A percentile compares a stretch with the other conserved stretches of the same genome.
phyloP scores from a whole-genome alignment of 2,329 filamentous ascomycete genomes.

The Paraphaeosphaeria sporulosa region DNA sequence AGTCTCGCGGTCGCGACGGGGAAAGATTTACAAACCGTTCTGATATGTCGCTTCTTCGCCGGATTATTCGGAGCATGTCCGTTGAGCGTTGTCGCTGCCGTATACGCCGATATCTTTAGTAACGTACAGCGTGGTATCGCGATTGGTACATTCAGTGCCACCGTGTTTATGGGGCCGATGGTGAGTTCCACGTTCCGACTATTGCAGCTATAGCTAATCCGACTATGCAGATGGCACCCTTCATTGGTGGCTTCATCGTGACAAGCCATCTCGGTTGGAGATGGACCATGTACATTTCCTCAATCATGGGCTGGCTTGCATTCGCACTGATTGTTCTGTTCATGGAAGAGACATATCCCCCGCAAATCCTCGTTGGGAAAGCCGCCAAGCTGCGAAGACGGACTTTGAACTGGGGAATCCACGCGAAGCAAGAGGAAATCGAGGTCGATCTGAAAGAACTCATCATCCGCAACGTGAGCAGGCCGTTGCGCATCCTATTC shows the following conservation, averaged over 20 bases:
- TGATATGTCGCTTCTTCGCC: constrained; percentile 62
- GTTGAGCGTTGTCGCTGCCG: constrained; percentile 59
- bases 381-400: constrained; percentile 61
- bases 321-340: constrained; percentile 60
- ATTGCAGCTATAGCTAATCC: neutral
- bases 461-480: constrained; percentile 61
- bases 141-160: constrained; percentile 60
- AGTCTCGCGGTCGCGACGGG: constrained; percentile 57
- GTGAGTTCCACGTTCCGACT: constrained; percentile 49
- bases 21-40: constrained; percentile 62
- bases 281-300: constrained; percentile 63
- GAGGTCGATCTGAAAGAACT: constrained; percentile 60
- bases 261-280: constrained; percentile 60
- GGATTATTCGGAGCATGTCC: constrained; percentile 64
- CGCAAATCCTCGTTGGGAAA: constrained; percentile 64
- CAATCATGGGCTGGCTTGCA: constrained; percentile 63
- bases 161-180: constrained; percentile 60
- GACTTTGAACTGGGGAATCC: constrained; percentile 68
- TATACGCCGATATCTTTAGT: constrained; percentile 66
- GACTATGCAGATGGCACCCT: constrained; percentile 51
- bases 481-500: constrained; percentile 58
- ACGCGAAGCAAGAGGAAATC: constrained; percentile 65
- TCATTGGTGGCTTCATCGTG: constrained; percentile 62
- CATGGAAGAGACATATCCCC: constrained; percentile 65
- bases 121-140: constrained; percentile 52